Evolutionary conservation across 352 stramenopile species (phyloP).

Genomic region (Globisporangium nodosum): DNA sequence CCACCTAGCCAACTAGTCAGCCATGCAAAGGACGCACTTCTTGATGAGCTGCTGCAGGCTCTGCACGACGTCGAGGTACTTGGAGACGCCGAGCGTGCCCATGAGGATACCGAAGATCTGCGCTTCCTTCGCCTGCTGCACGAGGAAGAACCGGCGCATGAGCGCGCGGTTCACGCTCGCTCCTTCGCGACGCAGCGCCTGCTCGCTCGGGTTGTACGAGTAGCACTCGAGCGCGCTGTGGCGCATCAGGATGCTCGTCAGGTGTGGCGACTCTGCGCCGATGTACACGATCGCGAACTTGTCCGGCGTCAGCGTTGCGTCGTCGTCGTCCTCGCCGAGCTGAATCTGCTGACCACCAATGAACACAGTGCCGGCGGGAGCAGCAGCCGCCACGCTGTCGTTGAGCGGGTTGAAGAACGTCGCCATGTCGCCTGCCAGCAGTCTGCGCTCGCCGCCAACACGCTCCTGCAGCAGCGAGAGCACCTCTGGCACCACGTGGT

Average conservation of each 20-base stretch:
- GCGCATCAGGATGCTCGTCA: slow-evolving; percentile 81
- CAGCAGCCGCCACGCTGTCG: neutral
- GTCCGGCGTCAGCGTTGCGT: slow-evolving; percentile 30
- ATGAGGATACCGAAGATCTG: slow-evolving; percentile 96
- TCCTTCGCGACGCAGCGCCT: slow-evolving; percentile 45
- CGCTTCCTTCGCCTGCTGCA: slow-evolving; percentile 93
- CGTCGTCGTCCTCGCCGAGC: slow-evolving; percentile 8
- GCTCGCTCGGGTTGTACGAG: slow-evolving; percentile 60
- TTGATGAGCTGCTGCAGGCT: slow-evolving; percentile 86
- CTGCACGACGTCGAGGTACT: slow-evolving; percentile 91
- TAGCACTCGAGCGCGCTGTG: slow-evolving; percentile 63
- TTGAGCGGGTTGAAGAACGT: slow-evolving; percentile 55
- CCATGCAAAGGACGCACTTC: slow-evolving; percentile 34
- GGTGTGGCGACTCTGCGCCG: slow-evolving; percentile 63
- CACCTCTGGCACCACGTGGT: slow-evolving; percentile 66
- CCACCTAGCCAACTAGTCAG: neutral
- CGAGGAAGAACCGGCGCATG: slow-evolving; percentile 67
- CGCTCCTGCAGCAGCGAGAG: slow-evolving; percentile 31
- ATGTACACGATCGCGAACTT: slow-evolving; percentile 64
- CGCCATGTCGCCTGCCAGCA: slow-evolving; percentile 61
- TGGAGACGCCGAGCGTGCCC: slow-evolving; percentile 89
- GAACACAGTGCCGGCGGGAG: slow-evolving; percentile 9
- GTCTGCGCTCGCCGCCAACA: slow-evolving; percentile 27
- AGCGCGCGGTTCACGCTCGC: slow-evolving; percentile 63
- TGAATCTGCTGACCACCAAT: slow-evolving; percentile 62